Base-by-base conservation (phyloP, 352 stramenopile species). In the Globisporangium sylvaticum region DNA sequence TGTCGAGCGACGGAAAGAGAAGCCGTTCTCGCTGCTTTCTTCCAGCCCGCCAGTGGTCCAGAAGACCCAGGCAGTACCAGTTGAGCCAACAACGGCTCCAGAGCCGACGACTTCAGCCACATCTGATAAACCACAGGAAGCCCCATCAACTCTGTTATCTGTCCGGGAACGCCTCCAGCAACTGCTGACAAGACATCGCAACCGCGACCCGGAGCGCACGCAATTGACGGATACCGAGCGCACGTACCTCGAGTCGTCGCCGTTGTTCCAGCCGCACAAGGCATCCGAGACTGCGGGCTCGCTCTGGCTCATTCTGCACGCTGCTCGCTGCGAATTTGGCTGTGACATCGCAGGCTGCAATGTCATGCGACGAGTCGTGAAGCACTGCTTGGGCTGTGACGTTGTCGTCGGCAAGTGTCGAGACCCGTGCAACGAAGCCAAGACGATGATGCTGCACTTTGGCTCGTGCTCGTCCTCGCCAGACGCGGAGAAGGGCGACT, bases 401-500 rank as follows among this genome's bases (percentile, higher is more conserved):
- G 59, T 78, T 5, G 60, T 79, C 4, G 64, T 92, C n/a, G 83
- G 81, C 10, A 82, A 78, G 46, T 92, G 84, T 70, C 82, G 80
- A 32, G 78, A 87, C 44, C 75, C 80, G 1, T 92, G 84, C 61
- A 91, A 92, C 62, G 84, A 91, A 56, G 84, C 83, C 14, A 92
- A 91, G 74, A 79, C 81, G 1, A 92, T 92, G 81, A 68, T 91
- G 32, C 69, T 92, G 1, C 84, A 92, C 62, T 82, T 88, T 54
- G 84, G 73, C 0, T 87, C 81, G 2, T 92, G 84, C 37, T 58
- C n/a, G 20, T 55, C 53, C 48, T 58, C n/a, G 1, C 31, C 27
- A 0, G 53, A 20, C 22, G 53, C 25, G 27, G 76, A 77, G 60
- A 69, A 71, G 22, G 54, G 64, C n/a, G 76, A 66, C 6, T 92